Conservation (phyloP, 352 stramenopile genomes). For the Phytophthora capsici region DNA sequence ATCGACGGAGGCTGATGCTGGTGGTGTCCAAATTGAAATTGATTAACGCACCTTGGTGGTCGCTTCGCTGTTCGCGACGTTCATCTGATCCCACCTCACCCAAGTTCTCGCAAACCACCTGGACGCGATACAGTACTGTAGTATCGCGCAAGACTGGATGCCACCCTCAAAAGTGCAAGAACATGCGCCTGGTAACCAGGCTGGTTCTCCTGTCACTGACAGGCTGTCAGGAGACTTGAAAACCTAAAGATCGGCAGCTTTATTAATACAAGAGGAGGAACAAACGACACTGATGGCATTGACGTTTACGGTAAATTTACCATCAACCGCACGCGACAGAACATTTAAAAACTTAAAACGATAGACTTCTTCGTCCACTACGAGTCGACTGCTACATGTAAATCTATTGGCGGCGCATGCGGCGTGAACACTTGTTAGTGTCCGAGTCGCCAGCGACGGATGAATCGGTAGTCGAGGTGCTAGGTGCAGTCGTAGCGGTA, state of each 20-base stretch:
- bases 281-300: neutral
- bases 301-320: neutral
- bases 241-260: neutral
- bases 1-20: too few relatives aligned
- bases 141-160: neutral
- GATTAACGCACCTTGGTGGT: constrained; percentile 2
- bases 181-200: neutral
- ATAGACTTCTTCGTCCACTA: neutral
- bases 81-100: constrained; percentile 15
- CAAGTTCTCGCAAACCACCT: constrained; percentile 22
- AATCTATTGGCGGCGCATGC: constrained; percentile 31
- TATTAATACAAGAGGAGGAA: too few relatives aligned
- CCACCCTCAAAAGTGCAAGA: neutral
- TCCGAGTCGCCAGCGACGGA: constrained; percentile 25
- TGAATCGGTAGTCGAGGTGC: constrained; percentile 3
- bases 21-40: neutral
- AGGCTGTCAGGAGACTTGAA: too few relatives aligned
- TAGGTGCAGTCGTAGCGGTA: constrained; percentile 9
- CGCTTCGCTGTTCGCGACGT: constrained; percentile 6
- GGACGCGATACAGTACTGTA: neutral
- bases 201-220: neutral
- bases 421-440: constrained; percentile 25
- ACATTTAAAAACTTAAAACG: constrained; percentile 18
- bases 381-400: too few relatives aligned
- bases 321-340: constrained; percentile 12